Base-by-base conservation (phyloP, 176 grass and related monocot species). In the Triticum timopheevii region DNA sequence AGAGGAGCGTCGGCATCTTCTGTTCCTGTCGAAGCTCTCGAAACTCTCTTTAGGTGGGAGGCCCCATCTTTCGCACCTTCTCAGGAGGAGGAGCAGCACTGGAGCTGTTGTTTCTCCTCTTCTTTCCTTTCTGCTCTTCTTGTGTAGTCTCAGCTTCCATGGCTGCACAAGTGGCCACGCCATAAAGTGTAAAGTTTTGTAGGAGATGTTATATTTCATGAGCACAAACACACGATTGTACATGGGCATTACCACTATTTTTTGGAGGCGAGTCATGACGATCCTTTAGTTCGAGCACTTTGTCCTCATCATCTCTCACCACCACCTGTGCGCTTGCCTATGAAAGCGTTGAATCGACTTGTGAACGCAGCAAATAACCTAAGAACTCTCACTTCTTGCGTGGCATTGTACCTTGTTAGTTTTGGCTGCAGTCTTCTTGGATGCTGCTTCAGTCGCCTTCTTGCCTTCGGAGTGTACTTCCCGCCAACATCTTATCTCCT, bases 361-460 rank as follows among this genome's bases (percentile, higher is more conserved):
- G 7, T 82, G 38, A 87, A 82, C 39, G 8, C 17, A 72, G 13
- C 45, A 27, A 28, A 28, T 28, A 28, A 28, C 28, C 28, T 28
- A 49, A 47, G 71, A 74, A 47, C 25, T 4, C 20, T 84, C 69
- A 84, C 42, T 45, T 45, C 7, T 79, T 39, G 49, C 28, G 8
- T 33, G 10, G 31, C 3, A 77, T 42, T 82, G 49, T 16, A 45
- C 49, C 36, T 86, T 83, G 47, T 70, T 34, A 45, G 54, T 56
- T 64, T 90, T 90, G 62, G 38, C 52, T 23, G 61, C 38, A 38
- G 82, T 24, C 66, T 91, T 96, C 56, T 86, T 90, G n/a, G 86
- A 7, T 58, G 12, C 62, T 67, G 56, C 50, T 78, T 84, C 88
- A 10, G n/a, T 4, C 7, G 1, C 10, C 39, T 24, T 74, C 22